A percentile compares a stretch with the other conserved stretches of the same genome.
phyloP scores from a whole-genome alignment of 1,139 yeast genomes.

The Sugiyamaella neomexicana region DNA sequence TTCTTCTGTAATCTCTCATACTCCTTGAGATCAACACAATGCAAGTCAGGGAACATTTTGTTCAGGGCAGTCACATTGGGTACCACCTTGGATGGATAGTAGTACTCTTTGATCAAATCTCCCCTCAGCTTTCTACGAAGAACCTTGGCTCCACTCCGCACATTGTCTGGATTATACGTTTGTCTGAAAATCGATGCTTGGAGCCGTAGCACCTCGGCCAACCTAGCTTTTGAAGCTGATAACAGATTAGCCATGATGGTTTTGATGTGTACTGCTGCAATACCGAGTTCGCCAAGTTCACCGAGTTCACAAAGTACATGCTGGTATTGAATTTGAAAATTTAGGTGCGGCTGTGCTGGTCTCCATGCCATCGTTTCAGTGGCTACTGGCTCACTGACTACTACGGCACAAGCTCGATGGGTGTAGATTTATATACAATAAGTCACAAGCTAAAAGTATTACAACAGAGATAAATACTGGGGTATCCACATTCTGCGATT shows the following conservation, averaged over 20 bases:
- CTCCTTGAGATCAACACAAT: constrained; percentile 72
- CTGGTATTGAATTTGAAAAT: too few relatives aligned
- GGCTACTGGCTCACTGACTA: too few relatives aligned
- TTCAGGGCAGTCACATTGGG: constrained; percentile 59
- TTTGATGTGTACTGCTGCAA: not conserved
- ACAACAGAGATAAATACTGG: too few relatives aligned
- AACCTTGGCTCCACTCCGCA: constrained; percentile 76
- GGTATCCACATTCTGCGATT: too few relatives aligned
- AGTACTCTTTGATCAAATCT: constrained; percentile 66
- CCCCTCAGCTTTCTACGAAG: constrained; percentile 75
- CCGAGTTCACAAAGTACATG: too few relatives aligned
- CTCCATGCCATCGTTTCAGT: too few relatives aligned
- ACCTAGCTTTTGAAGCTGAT: constrained; percentile 43
- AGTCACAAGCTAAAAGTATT: too few relatives aligned
- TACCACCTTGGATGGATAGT: constrained; percentile 52
- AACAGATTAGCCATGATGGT: constrained; percentile 9
- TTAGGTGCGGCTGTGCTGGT: too few relatives aligned
- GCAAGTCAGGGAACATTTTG: constrained; percentile 57
- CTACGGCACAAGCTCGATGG: too few relatives aligned
- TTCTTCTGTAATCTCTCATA: constrained; percentile 47
- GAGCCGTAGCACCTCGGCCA: constrained; percentile 55
- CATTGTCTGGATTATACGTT: constrained; percentile 64
- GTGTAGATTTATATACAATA: too few relatives aligned
- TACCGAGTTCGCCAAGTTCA: too few relatives aligned
- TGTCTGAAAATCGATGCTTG: constrained; percentile 63